Evolutionary conservation across 2,329 filamentous ascomycete genomes (phyloP).

Genomic region (Ascochyta lentis): DNA sequence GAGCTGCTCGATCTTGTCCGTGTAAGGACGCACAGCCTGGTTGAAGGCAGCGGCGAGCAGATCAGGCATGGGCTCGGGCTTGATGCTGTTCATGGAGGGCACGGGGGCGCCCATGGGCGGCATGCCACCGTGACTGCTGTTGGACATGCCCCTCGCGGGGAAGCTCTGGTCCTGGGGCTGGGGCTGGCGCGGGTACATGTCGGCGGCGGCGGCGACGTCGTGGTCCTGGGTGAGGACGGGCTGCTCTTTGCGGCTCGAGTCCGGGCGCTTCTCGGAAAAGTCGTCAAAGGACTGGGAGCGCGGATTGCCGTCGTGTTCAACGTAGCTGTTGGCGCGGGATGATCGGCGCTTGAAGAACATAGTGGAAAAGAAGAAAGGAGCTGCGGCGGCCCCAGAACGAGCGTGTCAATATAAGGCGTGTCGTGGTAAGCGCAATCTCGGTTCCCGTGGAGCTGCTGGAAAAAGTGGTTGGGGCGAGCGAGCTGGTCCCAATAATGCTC

Average conservation of each 20-base stretch:
- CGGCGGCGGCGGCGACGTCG: conserved; percentile 22
- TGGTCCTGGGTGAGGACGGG: conserved; percentile 15
- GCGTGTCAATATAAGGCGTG: conserved; percentile 33
- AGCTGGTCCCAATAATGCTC: conserved; percentile 9
- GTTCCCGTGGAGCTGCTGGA: conserved; percentile 3
- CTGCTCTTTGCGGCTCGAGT: conserved; percentile 46
- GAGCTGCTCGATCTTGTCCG: conserved; percentile 60
- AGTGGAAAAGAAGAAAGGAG: conserved; percentile 35
- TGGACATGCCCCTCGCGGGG: conserved; percentile 30
- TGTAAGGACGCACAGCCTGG: conserved; percentile 59
- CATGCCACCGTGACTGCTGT: conserved; percentile 30
- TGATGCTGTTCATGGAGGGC: conserved; percentile 30
- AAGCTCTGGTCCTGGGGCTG: conserved; percentile 48
- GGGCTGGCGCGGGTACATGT: conserved; percentile 55
- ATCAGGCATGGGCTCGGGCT: conserved; percentile 56
- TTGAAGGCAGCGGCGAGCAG: conserved; percentile 61
- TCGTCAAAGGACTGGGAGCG: conserved; percentile 51
- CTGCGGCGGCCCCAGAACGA: conserved; percentile 24
- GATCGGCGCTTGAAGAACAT: conserved; percentile 60
- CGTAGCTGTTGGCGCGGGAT: conserved; percentile 56
- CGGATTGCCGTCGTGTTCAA: conserved; percentile 54
- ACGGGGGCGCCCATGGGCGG: conserved; percentile 33
- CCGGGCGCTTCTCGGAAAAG: conserved; percentile 50
- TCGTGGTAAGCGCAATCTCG: conserved; percentile 26
- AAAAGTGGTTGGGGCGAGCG: conserved; percentile 19